These are phyloP conservation scores for Lactifluus subvellereus DNA, from an alignment of 768 basidiomycete species.

Conservation along the genomic window DNA sequence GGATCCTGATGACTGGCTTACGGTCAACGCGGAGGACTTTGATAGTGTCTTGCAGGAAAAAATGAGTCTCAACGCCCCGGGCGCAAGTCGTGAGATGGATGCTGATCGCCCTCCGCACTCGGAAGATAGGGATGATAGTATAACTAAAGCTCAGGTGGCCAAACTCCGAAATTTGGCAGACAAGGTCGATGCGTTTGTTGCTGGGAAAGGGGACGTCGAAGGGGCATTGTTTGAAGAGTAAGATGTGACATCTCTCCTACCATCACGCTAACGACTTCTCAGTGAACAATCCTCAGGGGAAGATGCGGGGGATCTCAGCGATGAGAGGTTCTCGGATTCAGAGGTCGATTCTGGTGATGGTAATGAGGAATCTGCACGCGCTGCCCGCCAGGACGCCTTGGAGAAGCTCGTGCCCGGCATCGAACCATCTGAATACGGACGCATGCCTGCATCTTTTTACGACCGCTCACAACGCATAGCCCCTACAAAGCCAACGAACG, in stretches of 20 bases:
- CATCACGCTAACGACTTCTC: not conserved
- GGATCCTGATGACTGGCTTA: constrained; percentile 83
- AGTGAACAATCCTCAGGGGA: constrained; percentile 42
- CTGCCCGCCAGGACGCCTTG: constrained; percentile 59
- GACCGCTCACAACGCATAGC: constrained; percentile 64
- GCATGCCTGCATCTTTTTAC: constrained; percentile 70
- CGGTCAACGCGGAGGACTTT: constrained; percentile 66
- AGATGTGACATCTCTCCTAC: constrained; percentile 27
- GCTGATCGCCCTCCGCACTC: constrained; percentile 35
- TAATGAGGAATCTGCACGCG: constrained; percentile 24
- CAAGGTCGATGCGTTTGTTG: constrained; percentile 86
- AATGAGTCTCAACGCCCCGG: constrained; percentile 20
- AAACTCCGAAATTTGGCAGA: constrained; percentile 70
- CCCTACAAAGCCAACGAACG: constrained; percentile 40
- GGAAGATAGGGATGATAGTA: constrained; percentile 41
- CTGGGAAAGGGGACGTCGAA: constrained; percentile 82
- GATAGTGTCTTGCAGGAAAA: constrained; percentile 62
- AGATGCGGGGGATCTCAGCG: constrained; percentile 46
- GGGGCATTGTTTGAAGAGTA: constrained; percentile 92
- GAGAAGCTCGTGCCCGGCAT: constrained; percentile 77
- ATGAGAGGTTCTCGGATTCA: constrained; percentile 39
- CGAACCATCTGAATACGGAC: constrained; percentile 80
- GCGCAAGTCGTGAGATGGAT: constrained; percentile 42
- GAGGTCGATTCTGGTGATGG: constrained; percentile 24
- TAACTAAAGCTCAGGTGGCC: constrained; percentile 60